Base-by-base conservation (phyloP, 768 basidiomycete genomes). In the Kwoniella sp. region DNA sequence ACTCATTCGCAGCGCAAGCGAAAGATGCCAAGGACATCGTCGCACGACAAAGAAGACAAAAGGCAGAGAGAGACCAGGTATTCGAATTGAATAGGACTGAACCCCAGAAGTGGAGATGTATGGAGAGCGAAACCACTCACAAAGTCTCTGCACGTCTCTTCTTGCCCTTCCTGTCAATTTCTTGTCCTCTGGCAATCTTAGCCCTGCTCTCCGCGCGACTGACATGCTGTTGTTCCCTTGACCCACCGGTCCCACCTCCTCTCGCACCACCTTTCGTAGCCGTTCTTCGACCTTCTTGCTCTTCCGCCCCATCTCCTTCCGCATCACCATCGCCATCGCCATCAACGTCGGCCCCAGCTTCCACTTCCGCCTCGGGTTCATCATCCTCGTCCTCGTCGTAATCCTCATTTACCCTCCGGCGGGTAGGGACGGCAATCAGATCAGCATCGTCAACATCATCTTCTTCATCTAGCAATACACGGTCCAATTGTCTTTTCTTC, bases 401-500 rank as follows among this genome's bases (percentile, higher is more conserved):
- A 7, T 54, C 72, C 2, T 51, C 71, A n/a, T 58, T 54, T 22
- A 56, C 22, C n/a, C 65, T 64, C 29, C 59, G 33, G 21, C 55
- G 47, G 44, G 33, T 53, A 0, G 62, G 55, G n/a, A 60, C 60
- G 52, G 58, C 71, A 1, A 71, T 50, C 10, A 71, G 21, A 30
- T 73, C 70, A 8, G 60, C 56, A 8, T 70, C 68, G 12, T 54
- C 59, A 2, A 73, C 67, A 62, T 76, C 74, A 37, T 76, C 74
- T 19, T 61, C 50, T 49, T 71, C 74, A 52, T 72, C 61, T 19
- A 63, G 48, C 3, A 56, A 10, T 50, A 56, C 44, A 22, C 61
- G 55, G 30, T 63, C 61, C n/a, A 63, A 47, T 22, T 55, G 24
- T 2, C 54, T 22, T 47, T 40, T 46, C 49, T 56, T 55, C 22